Conservation (phyloP, 441 rosid genomes). For the Gossypium davidsonii region DNA sequence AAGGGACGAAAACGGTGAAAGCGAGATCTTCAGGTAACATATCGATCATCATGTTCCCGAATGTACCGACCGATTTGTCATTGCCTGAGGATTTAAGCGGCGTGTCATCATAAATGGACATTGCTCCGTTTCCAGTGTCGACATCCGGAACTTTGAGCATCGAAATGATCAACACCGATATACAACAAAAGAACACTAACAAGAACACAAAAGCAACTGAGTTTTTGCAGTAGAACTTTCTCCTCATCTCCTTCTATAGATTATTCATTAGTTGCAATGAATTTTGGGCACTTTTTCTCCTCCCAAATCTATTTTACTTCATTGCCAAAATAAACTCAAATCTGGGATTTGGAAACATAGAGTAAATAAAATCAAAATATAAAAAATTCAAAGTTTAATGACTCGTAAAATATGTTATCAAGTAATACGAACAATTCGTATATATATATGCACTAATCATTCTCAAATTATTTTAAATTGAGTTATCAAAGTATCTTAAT, state of each 20-base stretch:
- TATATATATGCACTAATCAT: no score
- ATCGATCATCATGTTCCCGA: conserved; percentile 54
- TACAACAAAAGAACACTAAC: conserved; percentile 38
- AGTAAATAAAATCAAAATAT: background rate
- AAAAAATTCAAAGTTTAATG: background rate
- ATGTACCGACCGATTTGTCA: conserved; percentile 23
- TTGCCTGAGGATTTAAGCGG: conserved; percentile 10
- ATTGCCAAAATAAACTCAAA: background rate
- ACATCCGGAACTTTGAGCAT: conserved; percentile 43
- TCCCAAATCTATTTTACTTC: background rate
- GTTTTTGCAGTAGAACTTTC: conserved; percentile 1
- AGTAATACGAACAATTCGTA: background rate
- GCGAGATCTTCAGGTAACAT: conserved; percentile 57
- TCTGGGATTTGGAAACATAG: background rate
- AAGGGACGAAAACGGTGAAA: conserved; percentile 53
- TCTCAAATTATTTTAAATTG: no score
- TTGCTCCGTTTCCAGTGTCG: conserved; percentile 12
- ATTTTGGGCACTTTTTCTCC: background rate
- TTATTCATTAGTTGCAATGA: background rate
- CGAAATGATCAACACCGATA: conserved; percentile 30
- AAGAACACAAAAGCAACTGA: conserved; percentile 26
- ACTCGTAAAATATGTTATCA: background rate
- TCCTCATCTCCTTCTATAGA: background rate
- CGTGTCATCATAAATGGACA: conserved; percentile 9
- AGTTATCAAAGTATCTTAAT: no score